Evolutionary conservation across 345 rosid species (phyloP).

Genomic region (Carallia brachiata): DNA sequence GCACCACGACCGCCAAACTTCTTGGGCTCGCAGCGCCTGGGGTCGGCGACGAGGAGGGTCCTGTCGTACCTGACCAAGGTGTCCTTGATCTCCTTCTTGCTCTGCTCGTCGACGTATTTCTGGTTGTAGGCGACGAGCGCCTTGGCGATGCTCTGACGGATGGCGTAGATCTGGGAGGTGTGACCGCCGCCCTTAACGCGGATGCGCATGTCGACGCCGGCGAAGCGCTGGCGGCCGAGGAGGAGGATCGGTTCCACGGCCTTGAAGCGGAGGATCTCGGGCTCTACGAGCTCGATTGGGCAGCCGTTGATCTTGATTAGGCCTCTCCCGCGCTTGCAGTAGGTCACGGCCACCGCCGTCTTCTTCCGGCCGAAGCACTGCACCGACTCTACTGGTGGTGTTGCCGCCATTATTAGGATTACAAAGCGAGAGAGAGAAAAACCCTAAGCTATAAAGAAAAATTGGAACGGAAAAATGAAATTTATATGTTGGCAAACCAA

Average conservation of each 20-base stretch:
- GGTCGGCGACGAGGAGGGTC: conserved; percentile 82
- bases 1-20: conserved; percentile 91
- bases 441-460: not conserved
- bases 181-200: conserved; percentile 75
- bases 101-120: conserved; percentile 80
- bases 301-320: conserved; percentile 75
- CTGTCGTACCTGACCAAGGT: conserved; percentile 69
- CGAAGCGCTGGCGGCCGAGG: conserved; percentile 73
- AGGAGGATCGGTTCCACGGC: conserved; percentile 69
- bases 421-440: not conserved
- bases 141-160: conserved; percentile 83
- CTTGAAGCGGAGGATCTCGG: conserved; percentile 87
- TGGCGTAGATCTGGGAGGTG: conserved; percentile 86
- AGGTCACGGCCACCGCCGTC: conserved; percentile 76
- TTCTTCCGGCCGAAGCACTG: conserved; percentile 89
- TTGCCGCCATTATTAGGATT: conserved; percentile 39
- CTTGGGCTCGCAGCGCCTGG: conserved; percentile 86
- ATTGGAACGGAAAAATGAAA: too few relatives aligned
- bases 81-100: conserved; percentile 85
- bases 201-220: conserved; percentile 86
- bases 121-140: conserved; percentile 76
- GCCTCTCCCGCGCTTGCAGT: conserved; percentile 77
- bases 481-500: too few relatives aligned
- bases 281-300: conserved; percentile 76
- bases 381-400: conserved; percentile 40